Evolutionary conservation across 2,329 filamentous ascomycete genomes (phyloP), one percentile per base, ranked within the genome.

Genomic region (Exophiala mesophila): DNA sequence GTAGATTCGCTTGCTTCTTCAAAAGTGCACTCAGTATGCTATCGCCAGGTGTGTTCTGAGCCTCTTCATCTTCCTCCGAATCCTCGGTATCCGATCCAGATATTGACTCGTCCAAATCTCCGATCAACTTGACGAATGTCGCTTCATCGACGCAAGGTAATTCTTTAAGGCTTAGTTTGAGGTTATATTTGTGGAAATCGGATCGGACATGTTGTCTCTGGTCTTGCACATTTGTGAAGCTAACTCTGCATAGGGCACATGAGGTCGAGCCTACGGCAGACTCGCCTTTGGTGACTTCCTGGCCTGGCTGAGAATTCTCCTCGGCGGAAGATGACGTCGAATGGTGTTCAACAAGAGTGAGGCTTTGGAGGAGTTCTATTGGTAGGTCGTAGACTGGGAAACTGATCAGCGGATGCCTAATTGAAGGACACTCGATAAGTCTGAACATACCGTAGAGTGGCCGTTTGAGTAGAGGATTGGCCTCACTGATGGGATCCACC

Each of bases 181-280:
- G 68, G 61, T 98, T 98, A 68, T 96, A 98, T 52, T 83, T 78
- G 63, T 98, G 92, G 36, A 94, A 73, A 59, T 98, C 92, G 7
- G 90, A 95, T 57, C 86, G 85, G 44, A 87, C 80, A 65, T 98
- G 92, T 45, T 79, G 76, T 48, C 87, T 78, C 61, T 97, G 90
- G 49, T 97, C 90, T 47, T 80, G 73, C 5, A 94, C 74, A 7
- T 74, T 82, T 21, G 73, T 59, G 57, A 94, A 95, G 4, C 75
- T 70, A 26, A 88, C 73, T 28, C 74, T 72, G 65, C 92, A 98
- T 3, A 97, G 73, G 1, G 82, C 80, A 62, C 92, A 98, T 10
- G 87, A 77, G 45, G 85, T 88, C 4, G 85, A 76, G 7, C 46
- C 73, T 56, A 53, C 67, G 65, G 58, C 68, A 64, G 50, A 61